These are phyloP conservation scores for Globisporangium spiculum DNA, from an alignment of 352 stramenopile species.

Conservation along the genomic window DNA sequence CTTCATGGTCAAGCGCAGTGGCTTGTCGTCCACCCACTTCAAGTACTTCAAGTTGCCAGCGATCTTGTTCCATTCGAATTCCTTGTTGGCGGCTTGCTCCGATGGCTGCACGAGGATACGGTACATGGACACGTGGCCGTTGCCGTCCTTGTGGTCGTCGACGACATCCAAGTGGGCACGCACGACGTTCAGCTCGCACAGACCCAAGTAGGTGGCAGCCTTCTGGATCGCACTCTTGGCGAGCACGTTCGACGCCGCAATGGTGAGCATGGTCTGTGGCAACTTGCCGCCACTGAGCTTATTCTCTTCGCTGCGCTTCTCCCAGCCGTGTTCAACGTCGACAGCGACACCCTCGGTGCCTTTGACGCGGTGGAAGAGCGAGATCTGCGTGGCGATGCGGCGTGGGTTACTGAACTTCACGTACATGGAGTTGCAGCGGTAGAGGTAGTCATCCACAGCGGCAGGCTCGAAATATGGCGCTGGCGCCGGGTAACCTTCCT, in stretches of 20 bases:
- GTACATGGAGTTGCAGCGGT: conserved; percentile 79
- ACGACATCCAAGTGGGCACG: conserved; percentile 95
- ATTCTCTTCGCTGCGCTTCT: conserved; percentile 79
- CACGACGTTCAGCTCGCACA: conserved; percentile 94
- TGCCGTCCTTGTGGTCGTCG: conserved; percentile 74
- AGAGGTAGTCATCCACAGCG: conserved; percentile 64
- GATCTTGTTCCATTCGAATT: conserved; percentile 83
- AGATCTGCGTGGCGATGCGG: conserved; percentile 69
- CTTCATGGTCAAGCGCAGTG: conserved; percentile 71
- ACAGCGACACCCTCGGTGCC: conserved; percentile 75
- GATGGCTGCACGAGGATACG: conserved; percentile 78
- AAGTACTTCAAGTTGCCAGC: conserved; percentile 87
- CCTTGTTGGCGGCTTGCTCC: conserved; percentile 45
- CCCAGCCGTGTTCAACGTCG: conserved; percentile 82
- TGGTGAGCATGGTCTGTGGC: conserved; percentile 83
- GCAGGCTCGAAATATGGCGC: conserved; percentile 56
- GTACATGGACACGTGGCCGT: conserved; percentile 72
- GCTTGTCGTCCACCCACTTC: conserved; percentile 85
- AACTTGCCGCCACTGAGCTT: conserved; percentile 54
- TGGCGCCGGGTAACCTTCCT: conserved; percentile 51
- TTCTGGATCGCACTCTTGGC: conserved; percentile 82
- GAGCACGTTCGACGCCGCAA: conserved; percentile 81
- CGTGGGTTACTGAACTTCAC: conserved; percentile 78
- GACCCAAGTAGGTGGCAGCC: conserved; percentile 83
- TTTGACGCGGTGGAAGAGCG: conserved; percentile 59